These are phyloP conservation scores for Noccaea caerulescens DNA, from an alignment of 345 rosid genomes.

Conservation along the genomic window DNA sequence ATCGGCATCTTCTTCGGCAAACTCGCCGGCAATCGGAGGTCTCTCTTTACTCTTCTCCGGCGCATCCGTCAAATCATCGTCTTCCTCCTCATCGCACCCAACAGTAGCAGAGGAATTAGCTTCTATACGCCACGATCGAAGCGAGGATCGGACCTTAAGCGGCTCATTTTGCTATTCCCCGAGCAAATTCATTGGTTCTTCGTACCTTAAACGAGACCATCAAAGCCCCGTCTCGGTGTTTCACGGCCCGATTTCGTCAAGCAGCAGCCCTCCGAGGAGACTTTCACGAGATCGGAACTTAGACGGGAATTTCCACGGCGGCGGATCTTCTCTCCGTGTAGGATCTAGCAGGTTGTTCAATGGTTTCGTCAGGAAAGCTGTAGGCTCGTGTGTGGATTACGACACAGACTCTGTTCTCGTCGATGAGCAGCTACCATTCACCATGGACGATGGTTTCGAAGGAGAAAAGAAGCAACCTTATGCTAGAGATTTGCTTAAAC, in stretches of 20 bases:
- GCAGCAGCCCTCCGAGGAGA: conserved; percentile 73
- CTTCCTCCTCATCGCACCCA: conserved; percentile 53
- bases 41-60: conserved; percentile 79
- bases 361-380: conserved; percentile 72
- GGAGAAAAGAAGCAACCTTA: conserved; percentile 54
- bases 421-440: conserved; percentile 60
- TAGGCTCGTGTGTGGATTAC: conserved; percentile 78
- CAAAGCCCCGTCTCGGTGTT: conserved; percentile 87
- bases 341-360: conserved; percentile 66
- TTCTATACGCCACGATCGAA: conserved; percentile 51
- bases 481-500: conserved; percentile 64
- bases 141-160: conserved; percentile 64
- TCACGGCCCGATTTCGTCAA: conserved; percentile 69
- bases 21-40: conserved; percentile 69
- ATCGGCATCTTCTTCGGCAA: conserved; percentile 54
- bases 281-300: conserved; percentile 49
- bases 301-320: conserved; percentile 44
- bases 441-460: conserved; percentile 68
- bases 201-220: conserved; percentile 66
- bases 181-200: conserved; percentile 54
- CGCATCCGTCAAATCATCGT: conserved; percentile 51
- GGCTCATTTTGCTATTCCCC: conserved; percentile 69
- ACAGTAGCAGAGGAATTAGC: conserved; percentile 61
- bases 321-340: conserved; percentile 49
- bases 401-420: conserved; percentile 50